A percentile compares a stretch with the other conserved stretches of the same genome.
These are phyloP conservation scores for Syzygium grande DNA, from an alignment of 345 rosid species.

Conservation along the genomic window DNA sequence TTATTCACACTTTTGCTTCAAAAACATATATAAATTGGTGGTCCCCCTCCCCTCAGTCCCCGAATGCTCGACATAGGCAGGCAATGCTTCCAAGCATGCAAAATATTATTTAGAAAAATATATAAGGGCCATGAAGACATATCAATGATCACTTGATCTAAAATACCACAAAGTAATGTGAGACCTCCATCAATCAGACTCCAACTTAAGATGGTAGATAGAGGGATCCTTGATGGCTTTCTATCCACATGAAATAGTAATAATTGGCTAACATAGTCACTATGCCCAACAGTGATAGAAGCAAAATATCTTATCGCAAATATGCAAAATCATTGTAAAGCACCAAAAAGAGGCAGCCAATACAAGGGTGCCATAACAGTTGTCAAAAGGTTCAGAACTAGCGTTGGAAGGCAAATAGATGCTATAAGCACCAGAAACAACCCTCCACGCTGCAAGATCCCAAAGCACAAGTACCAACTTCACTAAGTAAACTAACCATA, in stretches of 20 bases:
- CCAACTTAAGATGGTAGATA: not conserved
- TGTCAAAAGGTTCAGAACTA: not conserved
- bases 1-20: not conserved
- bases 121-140: not conserved
- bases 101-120: not conserved
- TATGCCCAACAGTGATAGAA: not conserved
- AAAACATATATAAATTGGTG: not conserved
- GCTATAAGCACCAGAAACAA: not conserved
- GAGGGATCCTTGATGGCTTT: not conserved
- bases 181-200: not conserved
- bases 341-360: not conserved
- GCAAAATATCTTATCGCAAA: not conserved
- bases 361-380: not conserved
- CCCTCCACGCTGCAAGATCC: not conserved
- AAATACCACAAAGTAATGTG: not conserved
- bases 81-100: not conserved
- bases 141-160: not conserved
- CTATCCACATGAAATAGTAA: not conserved
- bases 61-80: not conserved
- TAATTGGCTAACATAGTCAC: not conserved
- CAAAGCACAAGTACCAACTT: not conserved
- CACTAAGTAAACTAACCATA: not conserved
- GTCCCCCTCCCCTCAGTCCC: not conserved
- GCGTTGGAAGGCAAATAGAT: not conserved
- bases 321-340: not conserved